These are phyloP conservation scores for Solanum pinnatisectum DNA, from an alignment of 257 asterid genomes.

Conservation along the genomic window DNA sequence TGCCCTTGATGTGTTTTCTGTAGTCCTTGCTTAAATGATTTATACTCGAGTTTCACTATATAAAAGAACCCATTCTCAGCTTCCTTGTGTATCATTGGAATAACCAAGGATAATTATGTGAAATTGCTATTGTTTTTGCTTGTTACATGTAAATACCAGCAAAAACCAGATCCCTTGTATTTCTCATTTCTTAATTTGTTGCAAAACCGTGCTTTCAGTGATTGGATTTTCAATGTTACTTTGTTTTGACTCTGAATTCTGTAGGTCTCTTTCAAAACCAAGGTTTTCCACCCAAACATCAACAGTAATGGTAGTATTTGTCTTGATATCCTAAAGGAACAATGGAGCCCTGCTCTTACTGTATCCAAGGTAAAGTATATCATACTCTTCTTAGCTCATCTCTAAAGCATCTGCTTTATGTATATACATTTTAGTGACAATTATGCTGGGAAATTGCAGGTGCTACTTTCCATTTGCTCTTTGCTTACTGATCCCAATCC, in stretches of 20 bases:
- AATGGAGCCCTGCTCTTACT: conserved; percentile 48
- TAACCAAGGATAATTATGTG: not conserved
- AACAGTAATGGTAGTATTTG: conserved; percentile 43
- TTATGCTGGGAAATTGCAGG: conserved; percentile 25
- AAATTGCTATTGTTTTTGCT: not conserved
- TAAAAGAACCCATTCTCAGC: not conserved
- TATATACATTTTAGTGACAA: not conserved
- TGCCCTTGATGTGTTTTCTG: not conserved
- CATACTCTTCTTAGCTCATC: not conserved
- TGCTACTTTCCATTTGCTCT: conserved; percentile 69
- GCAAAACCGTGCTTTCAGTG: not conserved
- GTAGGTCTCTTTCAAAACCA: conserved; percentile 42
- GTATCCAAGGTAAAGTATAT: conserved; percentile 25
- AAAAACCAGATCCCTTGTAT: not conserved
- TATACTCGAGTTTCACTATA: not conserved
- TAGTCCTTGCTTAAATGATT: not conserved
- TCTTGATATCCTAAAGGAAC: conserved; percentile 44
- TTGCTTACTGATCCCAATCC: conserved; percentile 83
- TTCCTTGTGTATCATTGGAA: not conserved
- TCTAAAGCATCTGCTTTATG: not conserved
- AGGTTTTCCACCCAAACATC: conserved; percentile 38
- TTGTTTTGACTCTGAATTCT: not conserved
- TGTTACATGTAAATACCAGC: not conserved
- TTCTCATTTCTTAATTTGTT: not conserved
- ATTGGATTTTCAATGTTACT: not conserved